Conservation (phyloP, 2,329 filamentous ascomycete genomes). For the Fusarium guadeloupense region DNA sequence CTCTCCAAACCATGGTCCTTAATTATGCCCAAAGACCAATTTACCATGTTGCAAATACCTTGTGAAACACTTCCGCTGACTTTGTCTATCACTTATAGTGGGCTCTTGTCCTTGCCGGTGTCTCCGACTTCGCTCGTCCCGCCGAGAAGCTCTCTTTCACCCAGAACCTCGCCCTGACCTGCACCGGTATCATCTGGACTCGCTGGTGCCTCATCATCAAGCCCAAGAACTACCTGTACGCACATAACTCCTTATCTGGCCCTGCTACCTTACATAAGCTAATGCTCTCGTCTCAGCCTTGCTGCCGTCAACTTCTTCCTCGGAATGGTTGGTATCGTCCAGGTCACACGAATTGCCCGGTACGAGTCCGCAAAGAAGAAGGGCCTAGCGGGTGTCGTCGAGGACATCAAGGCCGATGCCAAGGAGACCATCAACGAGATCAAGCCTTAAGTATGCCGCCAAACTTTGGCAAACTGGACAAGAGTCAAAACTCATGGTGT, state of each 20-base stretch:
- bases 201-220: conserved; percentile 98
- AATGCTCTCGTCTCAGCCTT: conserved; percentile 62
- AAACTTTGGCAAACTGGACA: not conserved
- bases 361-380: conserved; percentile 71
- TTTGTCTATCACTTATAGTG: conserved; percentile 64
- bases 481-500: not conserved
- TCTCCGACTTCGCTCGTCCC: conserved; percentile 90
- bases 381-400: conserved; percentile 46
- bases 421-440: conserved; percentile 45
- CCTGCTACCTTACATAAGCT: not conserved
- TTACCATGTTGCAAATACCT: not conserved
- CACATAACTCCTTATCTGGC: conserved; percentile 20
- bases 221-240: conserved; percentile 88
- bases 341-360: conserved; percentile 79
- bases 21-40: not conserved
- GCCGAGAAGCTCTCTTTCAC: conserved; percentile 92
- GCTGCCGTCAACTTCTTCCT: conserved; percentile 99
- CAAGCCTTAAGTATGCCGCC: conserved; percentile 31
- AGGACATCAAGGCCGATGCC: conserved; percentile 54
- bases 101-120: conserved; percentile 89
- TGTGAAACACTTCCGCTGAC: conserved; percentile 17
- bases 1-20: not conserved
- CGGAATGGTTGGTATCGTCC: conserved; percentile 83
- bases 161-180: conserved; percentile 89
- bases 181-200: conserved; percentile 96